phyloP scores from a whole-genome alignment of 768 basidiomycete genomes.

The Hypholoma sublateritium region DNA sequence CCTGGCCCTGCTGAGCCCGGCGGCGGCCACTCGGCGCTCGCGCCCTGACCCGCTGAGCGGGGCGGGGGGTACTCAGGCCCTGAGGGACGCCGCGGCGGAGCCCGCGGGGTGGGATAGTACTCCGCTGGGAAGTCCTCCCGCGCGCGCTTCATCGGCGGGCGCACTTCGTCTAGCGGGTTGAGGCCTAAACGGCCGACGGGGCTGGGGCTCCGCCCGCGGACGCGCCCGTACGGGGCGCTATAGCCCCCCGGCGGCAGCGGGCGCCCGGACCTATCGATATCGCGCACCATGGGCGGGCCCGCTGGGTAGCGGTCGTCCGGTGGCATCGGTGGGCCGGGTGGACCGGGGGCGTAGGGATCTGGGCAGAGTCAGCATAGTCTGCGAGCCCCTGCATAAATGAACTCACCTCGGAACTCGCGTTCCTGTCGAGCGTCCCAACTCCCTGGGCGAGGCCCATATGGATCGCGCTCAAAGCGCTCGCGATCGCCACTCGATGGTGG shows the following conservation, averaged over 20 bases:
- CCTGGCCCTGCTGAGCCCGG: background rate
- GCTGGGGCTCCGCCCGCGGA: constrained; percentile 48
- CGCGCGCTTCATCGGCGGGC: constrained; percentile 45
- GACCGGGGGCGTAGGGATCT: constrained; percentile 15
- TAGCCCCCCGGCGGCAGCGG: constrained; percentile 13
- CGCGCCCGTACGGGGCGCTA: constrained; percentile 32
- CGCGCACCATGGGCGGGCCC: constrained; percentile 19
- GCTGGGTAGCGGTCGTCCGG: constrained; percentile 21
- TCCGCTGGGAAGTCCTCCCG: constrained; percentile 42
- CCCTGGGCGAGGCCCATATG: constrained; percentile 27
- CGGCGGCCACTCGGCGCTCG: background rate
- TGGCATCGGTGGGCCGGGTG: constrained; percentile 11
- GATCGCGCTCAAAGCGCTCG: constrained; percentile 37
- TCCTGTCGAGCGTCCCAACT: constrained; percentile 45
- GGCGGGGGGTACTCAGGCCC: constrained; percentile 1
- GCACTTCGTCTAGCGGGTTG: constrained; percentile 33
- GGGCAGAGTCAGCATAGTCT: background rate
- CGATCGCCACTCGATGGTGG: constrained; percentile 26
- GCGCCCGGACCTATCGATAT: constrained; percentile 23
- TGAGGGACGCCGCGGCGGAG: background rate
- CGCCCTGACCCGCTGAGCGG: background rate
- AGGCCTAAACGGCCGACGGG: constrained; percentile 33
- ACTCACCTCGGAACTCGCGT: constrained; percentile 29
- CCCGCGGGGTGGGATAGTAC: constrained; percentile 26
- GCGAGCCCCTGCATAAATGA: background rate